These are phyloP conservation scores for Scutellaria baicalensis DNA, from an alignment of 257 asterid species.

Conservation along the genomic window DNA sequence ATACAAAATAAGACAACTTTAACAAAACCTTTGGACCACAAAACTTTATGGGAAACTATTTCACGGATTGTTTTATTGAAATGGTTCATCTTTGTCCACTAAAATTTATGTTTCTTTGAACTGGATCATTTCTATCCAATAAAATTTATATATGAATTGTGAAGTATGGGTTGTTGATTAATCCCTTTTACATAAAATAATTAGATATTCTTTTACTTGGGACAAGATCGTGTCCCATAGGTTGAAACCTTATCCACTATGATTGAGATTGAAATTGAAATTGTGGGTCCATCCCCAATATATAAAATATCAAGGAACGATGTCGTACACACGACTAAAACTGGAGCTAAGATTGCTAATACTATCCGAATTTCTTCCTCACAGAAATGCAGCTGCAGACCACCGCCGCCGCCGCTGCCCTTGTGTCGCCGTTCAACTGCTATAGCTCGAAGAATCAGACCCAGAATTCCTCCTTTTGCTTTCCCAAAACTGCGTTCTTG, in stretches of 20 bases:
- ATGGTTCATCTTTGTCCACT: too few relatives aligned
- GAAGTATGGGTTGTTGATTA: too few relatives aligned
- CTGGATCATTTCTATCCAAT: too few relatives aligned
- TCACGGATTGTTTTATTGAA: too few relatives aligned
- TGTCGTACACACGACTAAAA: not conserved
- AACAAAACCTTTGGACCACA: too few relatives aligned
- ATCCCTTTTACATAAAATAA: too few relatives aligned
- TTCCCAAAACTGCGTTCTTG: slow-evolving; percentile 40
- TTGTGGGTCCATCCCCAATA: not conserved
- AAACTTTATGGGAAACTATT: too few relatives aligned
- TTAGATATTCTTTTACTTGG: too few relatives aligned
- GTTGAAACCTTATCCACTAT: slow-evolving; percentile 13
- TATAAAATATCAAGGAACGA: not conserved
- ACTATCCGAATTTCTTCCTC: not conserved
- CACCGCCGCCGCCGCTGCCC: slow-evolving; percentile 12
- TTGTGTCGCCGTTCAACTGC: not conserved
- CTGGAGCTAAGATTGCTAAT: not conserved
- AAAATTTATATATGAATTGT: too few relatives aligned
- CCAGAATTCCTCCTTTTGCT: slow-evolving; percentile 21
- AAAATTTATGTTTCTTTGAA: too few relatives aligned
- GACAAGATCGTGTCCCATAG: not conserved
- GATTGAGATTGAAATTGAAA: not conserved
- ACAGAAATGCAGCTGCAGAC: slow-evolving; percentile 54
- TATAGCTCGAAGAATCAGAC: slow-evolving; percentile 26
- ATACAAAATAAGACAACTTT: too few relatives aligned